Percentiles rank a stretch among this genome's conserved stretches.
phyloP scores from a whole-genome alignment of 768 basidiomycete genomes.

The Agrocybe praecox region DNA sequence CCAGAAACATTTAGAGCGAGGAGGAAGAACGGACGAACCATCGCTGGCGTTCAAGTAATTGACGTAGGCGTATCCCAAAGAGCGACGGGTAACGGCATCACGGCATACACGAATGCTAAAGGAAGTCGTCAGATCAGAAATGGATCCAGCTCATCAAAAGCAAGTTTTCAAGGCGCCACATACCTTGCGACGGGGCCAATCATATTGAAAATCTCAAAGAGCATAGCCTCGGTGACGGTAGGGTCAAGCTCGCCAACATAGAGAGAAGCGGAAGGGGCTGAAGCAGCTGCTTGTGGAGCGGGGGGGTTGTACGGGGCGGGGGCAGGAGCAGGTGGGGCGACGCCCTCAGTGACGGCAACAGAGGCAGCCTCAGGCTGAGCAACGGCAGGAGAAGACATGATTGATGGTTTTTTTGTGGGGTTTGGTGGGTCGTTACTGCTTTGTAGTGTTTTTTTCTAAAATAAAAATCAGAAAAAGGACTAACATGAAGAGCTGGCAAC shows the following conservation, averaged over 20 bases:
- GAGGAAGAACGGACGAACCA: constrained; percentile 55
- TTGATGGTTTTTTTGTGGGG: constrained; percentile 43
- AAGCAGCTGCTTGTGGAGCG: constrained; percentile 53
- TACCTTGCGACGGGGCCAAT: constrained; percentile 98
- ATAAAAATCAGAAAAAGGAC: constrained; percentile 11
- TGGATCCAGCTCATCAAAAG: constrained; percentile 5
- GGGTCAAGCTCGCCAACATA: constrained; percentile 99
- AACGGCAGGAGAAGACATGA: constrained; percentile 62
- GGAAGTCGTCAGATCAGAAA: constrained; percentile 8
- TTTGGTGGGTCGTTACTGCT: constrained; percentile 88
- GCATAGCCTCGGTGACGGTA: constrained; percentile 98
- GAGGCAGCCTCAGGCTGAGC: constrained; percentile 55
- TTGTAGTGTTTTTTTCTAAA: constrained; percentile 76
- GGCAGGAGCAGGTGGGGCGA: constrained; percentile 38
- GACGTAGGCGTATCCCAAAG: constrained; percentile 99
- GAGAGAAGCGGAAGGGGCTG: constrained; percentile 87
- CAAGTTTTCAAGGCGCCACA: constrained; percentile 26
- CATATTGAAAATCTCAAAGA: constrained; percentile 99
- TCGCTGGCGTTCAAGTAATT: constrained; percentile 96
- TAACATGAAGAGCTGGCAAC: constrained; percentile 26
- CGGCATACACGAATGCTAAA: constrained; percentile 97
- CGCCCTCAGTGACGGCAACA: constrained; percentile 49
- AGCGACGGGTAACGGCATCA: constrained; percentile 99
- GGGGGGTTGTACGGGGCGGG: constrained; percentile 62
- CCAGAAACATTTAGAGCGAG: background rate